Evolutionary conservation across 257 asterid genomes (phyloP), one percentile per base, ranked within the genome.

Genomic region (Rauvolfia tetraphylla): DNA sequence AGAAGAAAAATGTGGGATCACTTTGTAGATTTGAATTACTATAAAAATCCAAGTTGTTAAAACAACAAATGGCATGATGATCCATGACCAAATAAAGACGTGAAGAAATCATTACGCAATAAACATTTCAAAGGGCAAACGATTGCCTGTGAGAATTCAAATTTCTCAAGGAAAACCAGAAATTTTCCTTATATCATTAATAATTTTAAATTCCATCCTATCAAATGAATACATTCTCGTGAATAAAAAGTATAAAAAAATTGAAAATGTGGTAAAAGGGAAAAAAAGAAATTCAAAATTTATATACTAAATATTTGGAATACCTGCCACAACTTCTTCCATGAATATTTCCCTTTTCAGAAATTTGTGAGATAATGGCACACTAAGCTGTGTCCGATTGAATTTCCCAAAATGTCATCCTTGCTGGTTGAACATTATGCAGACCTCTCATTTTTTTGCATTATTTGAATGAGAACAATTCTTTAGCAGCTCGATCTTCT

Each of bases 21-120:
- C 7, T 29, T 61, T 12, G 39, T 1, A 18, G 23, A 22, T 10
- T 29, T 6, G 22, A 61, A 13, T 12, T 61, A 29, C 29, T 13
- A n/a, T 31, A 12, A 3, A 29, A 15, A 22, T 61, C 68, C 68
- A 13, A 61, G 39, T 61, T 61, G 20, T 61, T 33, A 29, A 36
- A 65, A 58, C 74, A 48, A 34, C 33, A 71, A 75, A 42, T 57
- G 72, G 51, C 18, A 63, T 54, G 79, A 34, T 57, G 20, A 39
- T 10, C 4, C 33, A 59, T 42, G 51, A 44, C n/a, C 12, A 36
- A 68, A 67, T 25, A 63, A 57, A 65, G 61, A 36, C 12, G 23
- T 11, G 23, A 34, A 51, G 29, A 29, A 31, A 31, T 36, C 29
- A 5, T 34, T 10, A 20, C 0, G 49, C 48, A 3, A 8, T 8